Evolutionary conservation across 2,329 filamentous ascomycete species (phyloP).

Genomic region (Fragosphaeria purpurea): DNA sequence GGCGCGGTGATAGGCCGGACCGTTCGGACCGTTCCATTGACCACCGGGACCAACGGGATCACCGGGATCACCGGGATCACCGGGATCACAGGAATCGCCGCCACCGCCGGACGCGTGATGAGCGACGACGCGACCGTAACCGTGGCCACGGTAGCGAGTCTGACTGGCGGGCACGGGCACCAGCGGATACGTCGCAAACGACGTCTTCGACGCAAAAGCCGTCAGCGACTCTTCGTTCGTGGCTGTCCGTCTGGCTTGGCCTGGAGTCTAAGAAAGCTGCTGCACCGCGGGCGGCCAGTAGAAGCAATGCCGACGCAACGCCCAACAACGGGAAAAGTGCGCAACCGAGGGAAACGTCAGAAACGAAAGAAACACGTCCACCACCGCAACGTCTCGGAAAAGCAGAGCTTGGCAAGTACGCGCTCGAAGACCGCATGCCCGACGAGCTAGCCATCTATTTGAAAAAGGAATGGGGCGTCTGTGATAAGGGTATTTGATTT

Average conservation of each 20-base stretch:
- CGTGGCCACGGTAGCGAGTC: too few relatives aligned
- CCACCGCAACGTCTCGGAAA: conserved; percentile 26
- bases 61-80: too few relatives aligned
- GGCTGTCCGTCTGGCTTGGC: background rate
- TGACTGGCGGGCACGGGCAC: background rate
- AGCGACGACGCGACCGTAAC: too few relatives aligned
- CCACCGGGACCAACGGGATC: too few relatives aligned
- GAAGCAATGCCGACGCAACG: background rate
- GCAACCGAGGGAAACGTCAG: too few relatives aligned
- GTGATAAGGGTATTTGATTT: conserved; percentile 35
- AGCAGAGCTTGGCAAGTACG: conserved; percentile 61
- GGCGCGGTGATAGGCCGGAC: too few relatives aligned
- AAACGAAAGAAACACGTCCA: too few relatives aligned
- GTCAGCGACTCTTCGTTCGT: background rate
- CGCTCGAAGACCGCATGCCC: conserved; percentile 67
- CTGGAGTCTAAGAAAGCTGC: background rate
- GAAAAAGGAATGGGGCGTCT: conserved; percentile 45
- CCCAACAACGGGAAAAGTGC: too few relatives aligned
- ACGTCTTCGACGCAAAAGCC: background rate
- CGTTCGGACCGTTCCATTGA: too few relatives aligned
- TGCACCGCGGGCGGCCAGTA: background rate
- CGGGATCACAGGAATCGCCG: too few relatives aligned
- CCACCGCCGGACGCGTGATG: too few relatives aligned
- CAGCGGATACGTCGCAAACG: background rate
- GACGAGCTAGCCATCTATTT: conserved; percentile 55